phyloP scores from a whole-genome alignment of 2,329 filamentous ascomycete species.

The Aureobasidium sp. region DNA sequence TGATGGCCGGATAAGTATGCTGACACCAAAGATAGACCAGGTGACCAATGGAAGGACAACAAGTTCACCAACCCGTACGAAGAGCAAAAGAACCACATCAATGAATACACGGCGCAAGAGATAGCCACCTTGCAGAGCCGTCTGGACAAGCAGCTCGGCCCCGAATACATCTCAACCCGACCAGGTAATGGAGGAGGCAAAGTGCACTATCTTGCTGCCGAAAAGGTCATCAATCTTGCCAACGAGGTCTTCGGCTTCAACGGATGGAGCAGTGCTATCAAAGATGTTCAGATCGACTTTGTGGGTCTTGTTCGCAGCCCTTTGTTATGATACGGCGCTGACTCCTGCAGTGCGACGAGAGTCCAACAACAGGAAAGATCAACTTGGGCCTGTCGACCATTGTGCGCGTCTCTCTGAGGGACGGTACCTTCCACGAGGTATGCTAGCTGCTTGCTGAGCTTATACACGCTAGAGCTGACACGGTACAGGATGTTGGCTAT shows the following conservation, averaged over 20 bases:
- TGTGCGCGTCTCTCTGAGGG: constrained; percentile 79
- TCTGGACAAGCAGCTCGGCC: constrained; percentile 87
- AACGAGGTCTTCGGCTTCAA: constrained; percentile 97
- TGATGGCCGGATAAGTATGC: neutral
- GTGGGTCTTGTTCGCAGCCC: constrained; percentile 37
- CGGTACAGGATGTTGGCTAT: constrained; percentile 73
- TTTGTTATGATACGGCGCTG: neutral
- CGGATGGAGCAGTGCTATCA: constrained; percentile 94
- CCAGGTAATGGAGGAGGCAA: constrained; percentile 75
- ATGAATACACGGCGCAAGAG: constrained; percentile 79
- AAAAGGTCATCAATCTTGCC: constrained; percentile 91
- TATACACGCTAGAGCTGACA: neutral
- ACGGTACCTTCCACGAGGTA: constrained; percentile 90
- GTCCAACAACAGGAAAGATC: constrained; percentile 67
- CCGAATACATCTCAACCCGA: constrained; percentile 88
- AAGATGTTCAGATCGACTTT: constrained; percentile 91
- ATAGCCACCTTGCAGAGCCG: constrained; percentile 81
- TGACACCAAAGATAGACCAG: constrained; percentile 23
- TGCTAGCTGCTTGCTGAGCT: neutral
- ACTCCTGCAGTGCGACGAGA: constrained; percentile 62
- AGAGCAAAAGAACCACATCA: constrained; percentile 60
- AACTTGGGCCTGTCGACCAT: constrained; percentile 84
- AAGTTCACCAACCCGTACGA: constrained; percentile 69
- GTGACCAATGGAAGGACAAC: constrained; percentile 33
- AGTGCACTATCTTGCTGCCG: constrained; percentile 90